Evolutionary conservation across 202 grass and related monocot species (phyloP).

Genomic region (Hordeum pubiflorum): DNA sequence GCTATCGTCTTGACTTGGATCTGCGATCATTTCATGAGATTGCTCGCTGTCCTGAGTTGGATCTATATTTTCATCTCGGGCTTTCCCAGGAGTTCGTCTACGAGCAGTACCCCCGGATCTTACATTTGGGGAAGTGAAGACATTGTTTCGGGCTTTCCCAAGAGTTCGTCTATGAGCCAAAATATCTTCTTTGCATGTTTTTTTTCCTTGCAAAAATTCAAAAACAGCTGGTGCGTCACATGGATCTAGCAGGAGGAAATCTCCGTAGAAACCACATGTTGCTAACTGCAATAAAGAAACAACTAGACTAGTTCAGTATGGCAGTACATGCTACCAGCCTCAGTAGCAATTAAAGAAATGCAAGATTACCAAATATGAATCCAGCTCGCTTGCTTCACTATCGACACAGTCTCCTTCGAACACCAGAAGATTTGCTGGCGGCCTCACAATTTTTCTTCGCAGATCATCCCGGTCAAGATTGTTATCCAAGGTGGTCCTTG

Average conservation of each 20-base stretch:
- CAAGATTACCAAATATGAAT: slow-evolving; percentile 75
- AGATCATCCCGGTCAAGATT: slow-evolving; percentile 43
- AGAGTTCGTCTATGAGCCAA: slow-evolving; percentile 6
- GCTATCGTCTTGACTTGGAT: slow-evolving; percentile 30
- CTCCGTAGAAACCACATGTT: slow-evolving; percentile 79
- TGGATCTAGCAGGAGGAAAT: slow-evolving; percentile 85
- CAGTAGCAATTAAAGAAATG: slow-evolving; percentile 19
- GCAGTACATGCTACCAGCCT: not conserved
- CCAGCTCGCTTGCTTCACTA: slow-evolving; percentile 73
- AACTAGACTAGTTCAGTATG: slow-evolving; percentile 25
- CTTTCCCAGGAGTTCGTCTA: slow-evolving; percentile 36
- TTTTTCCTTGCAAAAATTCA: slow-evolving; percentile 65
- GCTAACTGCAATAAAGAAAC: slow-evolving; percentile 66
- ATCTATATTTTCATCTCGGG: slow-evolving; percentile 29
- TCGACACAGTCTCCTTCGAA: slow-evolving; percentile 92
- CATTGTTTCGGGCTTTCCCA: slow-evolving; percentile 39
- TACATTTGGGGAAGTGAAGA: slow-evolving; percentile 48
- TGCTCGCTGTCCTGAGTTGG: slow-evolving; percentile 31
- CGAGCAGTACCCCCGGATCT: slow-evolving; percentile 42
- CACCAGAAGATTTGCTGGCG: slow-evolving; percentile 90
- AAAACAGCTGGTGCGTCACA: slow-evolving; percentile 73
- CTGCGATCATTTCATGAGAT: slow-evolving; percentile 34
- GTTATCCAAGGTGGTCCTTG: slow-evolving; percentile 61
- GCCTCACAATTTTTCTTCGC: slow-evolving; percentile 45
- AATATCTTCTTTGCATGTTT: slow-evolving; percentile 37